Evolutionary conservation across 2,329 filamentous ascomycete genomes (phyloP), one percentile per base, ranked within the genome.

Genomic region (Nigrospora oryzae): DNA sequence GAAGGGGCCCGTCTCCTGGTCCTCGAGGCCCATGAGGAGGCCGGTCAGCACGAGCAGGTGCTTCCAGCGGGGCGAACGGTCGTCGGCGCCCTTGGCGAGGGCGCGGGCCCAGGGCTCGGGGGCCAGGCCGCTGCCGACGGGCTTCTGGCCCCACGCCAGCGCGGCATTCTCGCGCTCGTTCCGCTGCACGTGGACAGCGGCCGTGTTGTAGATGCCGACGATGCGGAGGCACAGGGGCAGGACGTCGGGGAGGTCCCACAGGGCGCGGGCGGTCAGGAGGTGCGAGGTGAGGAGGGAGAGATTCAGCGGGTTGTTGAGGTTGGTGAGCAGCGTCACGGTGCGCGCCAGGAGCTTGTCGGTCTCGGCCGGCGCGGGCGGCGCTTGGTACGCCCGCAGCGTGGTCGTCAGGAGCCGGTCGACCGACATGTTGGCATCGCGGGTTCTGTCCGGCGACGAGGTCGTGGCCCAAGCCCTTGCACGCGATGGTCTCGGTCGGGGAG

Each of bases 21-120:
- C 70, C 52, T 86, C 84, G 57, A 90, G 83, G 10, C 87, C 89
- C 58, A 91, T 75, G 46, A 95, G 65, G 17, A 95, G 69, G 3
- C 89, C 90, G 0, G 83, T 82, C 10, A 95, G 75, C 5, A 90
- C 75, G n/a, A 95, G 70, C 30, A 89, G 65, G 62, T 95, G 89
- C 62, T 89, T 83, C 89, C 89, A 95, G 57, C 87, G 71, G 23
- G 72, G 74, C 14, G 79, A 79, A 38, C 73, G 70, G 31, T 73
- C 74, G 44, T 82, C 77, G 11, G 75, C 70, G 33, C 78, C 79
- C 53, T 73, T 74, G 37, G 74, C 70, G 4, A 82, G 70, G 1
- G 75, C 75, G 16, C 71, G 68, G 10, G 75, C 67, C 78, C 79
- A 83, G 17, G 66, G 68, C 41, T 79, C 74, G 51, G 69, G 69